Evolutionary conservation across 441 rosid species (phyloP).

Genomic region (Eutrema salsugineum): DNA sequence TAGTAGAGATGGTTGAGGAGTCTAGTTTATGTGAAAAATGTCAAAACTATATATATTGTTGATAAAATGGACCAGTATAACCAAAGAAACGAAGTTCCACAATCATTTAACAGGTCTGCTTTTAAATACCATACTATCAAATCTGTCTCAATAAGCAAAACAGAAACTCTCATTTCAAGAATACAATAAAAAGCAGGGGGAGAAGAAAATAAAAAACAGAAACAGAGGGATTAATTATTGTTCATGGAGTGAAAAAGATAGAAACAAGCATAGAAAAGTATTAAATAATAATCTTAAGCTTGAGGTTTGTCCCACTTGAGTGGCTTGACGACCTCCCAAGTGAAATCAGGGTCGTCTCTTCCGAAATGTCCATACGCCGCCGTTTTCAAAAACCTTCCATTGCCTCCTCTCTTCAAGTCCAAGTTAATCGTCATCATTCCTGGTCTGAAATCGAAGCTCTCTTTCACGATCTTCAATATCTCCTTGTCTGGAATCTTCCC

Average conservation of each 20-base stretch:
- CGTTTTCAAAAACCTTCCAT: conserved; percentile 60
- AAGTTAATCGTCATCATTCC: conserved; percentile 61
- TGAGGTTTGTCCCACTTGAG: conserved; percentile 61
- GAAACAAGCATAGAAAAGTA: background rate
- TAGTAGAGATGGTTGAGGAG: too few relatives aligned
- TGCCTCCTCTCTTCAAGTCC: conserved; percentile 68
- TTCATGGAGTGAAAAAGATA: background rate
- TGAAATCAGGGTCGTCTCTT: conserved; percentile 66
- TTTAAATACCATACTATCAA: too few relatives aligned
- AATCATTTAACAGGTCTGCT: too few relatives aligned
- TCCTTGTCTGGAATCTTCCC: conserved; percentile 65
- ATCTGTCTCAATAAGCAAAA: background rate
- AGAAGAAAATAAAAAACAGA: background rate
- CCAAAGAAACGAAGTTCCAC: too few relatives aligned
- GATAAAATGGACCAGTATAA: too few relatives aligned
- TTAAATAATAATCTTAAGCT: conserved; percentile 29
- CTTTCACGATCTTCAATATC: conserved; percentile 64
- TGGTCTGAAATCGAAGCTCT: conserved; percentile 64
- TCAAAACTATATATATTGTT: too few relatives aligned
- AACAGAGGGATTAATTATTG: conserved; percentile 22
- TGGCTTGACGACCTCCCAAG: conserved; percentile 69
- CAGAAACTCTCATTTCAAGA: conserved; percentile 6
- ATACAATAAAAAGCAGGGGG: background rate
- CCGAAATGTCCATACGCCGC: conserved; percentile 73
- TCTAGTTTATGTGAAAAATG: too few relatives aligned